Conservation (phyloP, 805 yeast genomes). For the Cyberlindnera samutprakarnensis region DNA sequence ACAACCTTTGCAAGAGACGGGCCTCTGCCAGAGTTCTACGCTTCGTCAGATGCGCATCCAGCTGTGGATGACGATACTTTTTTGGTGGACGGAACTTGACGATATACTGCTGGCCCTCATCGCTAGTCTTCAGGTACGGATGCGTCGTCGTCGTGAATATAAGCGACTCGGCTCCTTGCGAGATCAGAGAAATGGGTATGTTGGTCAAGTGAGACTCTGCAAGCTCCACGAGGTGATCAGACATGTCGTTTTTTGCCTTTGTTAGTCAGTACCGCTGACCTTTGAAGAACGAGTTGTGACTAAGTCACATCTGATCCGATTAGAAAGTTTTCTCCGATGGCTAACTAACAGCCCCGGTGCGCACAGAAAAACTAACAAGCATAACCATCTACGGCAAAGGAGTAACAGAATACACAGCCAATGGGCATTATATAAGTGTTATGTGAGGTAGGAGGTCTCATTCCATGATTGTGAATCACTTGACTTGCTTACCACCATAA, state of each 20-base stretch:
- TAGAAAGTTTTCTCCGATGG: too few species aligned
- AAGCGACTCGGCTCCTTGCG: conserved; percentile 91
- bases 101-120: conserved; percentile 33
- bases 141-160: conserved; percentile 58
- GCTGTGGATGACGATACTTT: conserved; percentile 78
- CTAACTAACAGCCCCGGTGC: too few species aligned
- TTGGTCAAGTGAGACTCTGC: conserved; percentile 39
- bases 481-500: conserved; percentile 74
- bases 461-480: not conserved
- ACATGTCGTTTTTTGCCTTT: conserved; percentile 32
- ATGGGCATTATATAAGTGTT: too few species aligned
- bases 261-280: too few species aligned
- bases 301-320: too few species aligned
- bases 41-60: conserved; percentile 71
- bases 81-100: conserved; percentile 85
- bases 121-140: conserved; percentile 47
- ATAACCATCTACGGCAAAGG: too few species aligned
- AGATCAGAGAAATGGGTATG: conserved; percentile 46
- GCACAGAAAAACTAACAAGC: too few species aligned
- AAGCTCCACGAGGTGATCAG: conserved; percentile 38
- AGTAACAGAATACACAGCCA: too few species aligned
- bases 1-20: conserved; percentile 57
- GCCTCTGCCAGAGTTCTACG: conserved; percentile 83
- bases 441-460: too few species aligned
- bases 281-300: too few species aligned